phyloP scores from a whole-genome alignment of 441 rosid species.

The Omphalea diandra region DNA sequence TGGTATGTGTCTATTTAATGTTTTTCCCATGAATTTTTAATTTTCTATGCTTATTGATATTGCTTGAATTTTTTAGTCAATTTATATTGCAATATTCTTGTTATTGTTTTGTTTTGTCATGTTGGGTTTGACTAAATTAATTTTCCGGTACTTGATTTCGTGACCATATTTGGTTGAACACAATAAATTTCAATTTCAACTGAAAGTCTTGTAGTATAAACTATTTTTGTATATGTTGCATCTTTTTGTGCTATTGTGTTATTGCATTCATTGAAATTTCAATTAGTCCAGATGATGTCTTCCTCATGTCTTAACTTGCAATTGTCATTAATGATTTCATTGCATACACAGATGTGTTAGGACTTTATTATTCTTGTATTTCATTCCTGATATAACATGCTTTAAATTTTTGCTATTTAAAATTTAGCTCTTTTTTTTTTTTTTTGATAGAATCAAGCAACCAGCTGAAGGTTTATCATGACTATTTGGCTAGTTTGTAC shows the following conservation, averaged over 20 bases:
- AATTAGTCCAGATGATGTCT: background rate
- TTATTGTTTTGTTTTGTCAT: background rate
- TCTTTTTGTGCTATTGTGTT: background rate
- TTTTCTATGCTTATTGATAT: slow-evolving; percentile 1
- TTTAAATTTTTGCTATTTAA: background rate
- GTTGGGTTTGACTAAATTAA: background rate
- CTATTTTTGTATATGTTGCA: background rate
- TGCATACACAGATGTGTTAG: background rate
- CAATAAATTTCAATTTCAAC: background rate
- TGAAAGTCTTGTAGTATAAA: background rate
- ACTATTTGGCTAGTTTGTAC: slow-evolving; percentile 84
- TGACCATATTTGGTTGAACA: slow-evolving; percentile 2
- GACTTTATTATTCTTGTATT: slow-evolving; percentile 13
- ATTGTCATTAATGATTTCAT: background rate
- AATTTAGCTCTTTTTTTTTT: slow-evolving; percentile 6
- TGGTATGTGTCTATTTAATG: slow-evolving; percentile 39
- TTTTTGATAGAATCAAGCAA: slow-evolving; percentile 39
- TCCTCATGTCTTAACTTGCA: background rate
- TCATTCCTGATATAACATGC: slow-evolving; percentile 4
- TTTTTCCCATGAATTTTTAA: background rate
- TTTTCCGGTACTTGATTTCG: background rate
- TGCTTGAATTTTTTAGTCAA: background rate
- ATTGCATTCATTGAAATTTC: background rate
- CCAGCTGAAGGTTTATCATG: slow-evolving; percentile 60
- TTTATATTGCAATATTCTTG: background rate